Percentiles rank a stretch among this genome's conserved stretches.
Evolutionary conservation across 2,329 filamentous ascomycete genomes (phyloP).

Genomic region (Aaosphaeria pasadenensis): DNA sequence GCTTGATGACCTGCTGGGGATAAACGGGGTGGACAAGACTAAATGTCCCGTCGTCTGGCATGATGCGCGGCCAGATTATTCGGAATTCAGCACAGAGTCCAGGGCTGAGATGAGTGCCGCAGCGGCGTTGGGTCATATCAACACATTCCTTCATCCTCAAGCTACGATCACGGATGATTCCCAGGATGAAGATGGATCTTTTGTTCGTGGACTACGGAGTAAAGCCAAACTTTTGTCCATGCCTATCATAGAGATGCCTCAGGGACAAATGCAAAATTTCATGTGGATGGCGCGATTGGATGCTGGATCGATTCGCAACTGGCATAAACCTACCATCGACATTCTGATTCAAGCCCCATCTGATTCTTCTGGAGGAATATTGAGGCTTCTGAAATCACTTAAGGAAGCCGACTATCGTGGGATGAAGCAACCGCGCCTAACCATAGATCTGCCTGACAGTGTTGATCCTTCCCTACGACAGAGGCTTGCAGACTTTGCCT

Average conservation of each 20-base stretch:
- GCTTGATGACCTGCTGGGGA: slow-evolving; percentile 64
- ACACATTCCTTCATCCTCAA: slow-evolving; percentile 73
- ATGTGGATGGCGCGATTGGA: slow-evolving; percentile 79
- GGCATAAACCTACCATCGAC: slow-evolving; percentile 76
- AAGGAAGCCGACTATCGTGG: slow-evolving; percentile 72
- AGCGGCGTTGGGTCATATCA: slow-evolving; percentile 68
- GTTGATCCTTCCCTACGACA: slow-evolving; percentile 63
- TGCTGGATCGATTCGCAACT: slow-evolving; percentile 66
- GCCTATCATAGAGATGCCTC: slow-evolving; percentile 74
- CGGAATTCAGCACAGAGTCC: slow-evolving; percentile 64
- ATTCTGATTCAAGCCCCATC: slow-evolving; percentile 77
- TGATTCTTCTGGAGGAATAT: slow-evolving; percentile 68
- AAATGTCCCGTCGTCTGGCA: slow-evolving; percentile 66
- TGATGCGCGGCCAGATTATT: slow-evolving; percentile 74
- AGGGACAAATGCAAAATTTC: slow-evolving; percentile 59
- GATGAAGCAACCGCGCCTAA: slow-evolving; percentile 68
- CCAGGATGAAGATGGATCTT: slow-evolving; percentile 64
- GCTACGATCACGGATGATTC: slow-evolving; percentile 71
- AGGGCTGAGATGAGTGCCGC: slow-evolving; percentile 65
- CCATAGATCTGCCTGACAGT: slow-evolving; percentile 74
- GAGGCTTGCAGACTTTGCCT: slow-evolving; percentile 64
- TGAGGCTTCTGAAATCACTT: slow-evolving; percentile 75
- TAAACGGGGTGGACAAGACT: slow-evolving; percentile 73
- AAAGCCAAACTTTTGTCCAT: slow-evolving; percentile 52
- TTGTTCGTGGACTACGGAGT: slow-evolving; percentile 58